Evolutionary conservation across 139 green algal species (phyloP), one percentile per base, ranked within the genome.

Genomic region (Marvania coccoides): DNA sequence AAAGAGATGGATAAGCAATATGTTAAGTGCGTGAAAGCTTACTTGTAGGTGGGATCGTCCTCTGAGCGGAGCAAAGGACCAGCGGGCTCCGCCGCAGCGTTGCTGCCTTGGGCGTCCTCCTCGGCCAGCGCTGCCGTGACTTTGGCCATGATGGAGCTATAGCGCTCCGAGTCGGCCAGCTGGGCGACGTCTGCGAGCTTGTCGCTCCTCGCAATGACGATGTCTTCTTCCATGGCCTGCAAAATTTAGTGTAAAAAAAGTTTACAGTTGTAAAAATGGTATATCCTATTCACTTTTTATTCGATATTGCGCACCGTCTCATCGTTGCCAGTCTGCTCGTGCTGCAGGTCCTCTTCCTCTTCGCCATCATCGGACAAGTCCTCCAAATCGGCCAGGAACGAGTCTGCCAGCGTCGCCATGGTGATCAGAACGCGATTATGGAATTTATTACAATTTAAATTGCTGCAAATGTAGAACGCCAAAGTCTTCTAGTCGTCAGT

Each of bases 371-470:
- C 93, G 0, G 85, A 93, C 0, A 98, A 69, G 40, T 98, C 91
- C 5, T 98, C 90, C 13, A 98, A 48, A 47, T 98, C 93, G 10
- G 86, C 91, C n/a, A 98, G 68, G 65, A 98, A 98, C 7, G 69
- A 85, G 36, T 98, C 93, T 40, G 91, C 92, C 2, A 97, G 67
- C 5, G 92, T 95, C 9, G 84, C 78, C 85, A 90, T 90, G 13
- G 47, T 34, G 48, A n/a, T n/a, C n/a, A n/a, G n/a, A n/a, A n/a
- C n/a, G n/a, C n/a, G n/a, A n/a, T n/a, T 36, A 23, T 19, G 38
- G 7, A 23, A 42, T 24, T 38, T 28, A 61, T 8, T n/a, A 37
- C n/a, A n/a, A n/a, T n/a, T n/a, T n/a, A n/a, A n/a, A n/a, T n/a
- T n/a, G n/a, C n/a, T n/a, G n/a, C n/a, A n/a, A n/a, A n/a, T n/a